Conservation (phyloP, 2,329 filamentous ascomycete species). For the Exophiala sideris region DNA sequence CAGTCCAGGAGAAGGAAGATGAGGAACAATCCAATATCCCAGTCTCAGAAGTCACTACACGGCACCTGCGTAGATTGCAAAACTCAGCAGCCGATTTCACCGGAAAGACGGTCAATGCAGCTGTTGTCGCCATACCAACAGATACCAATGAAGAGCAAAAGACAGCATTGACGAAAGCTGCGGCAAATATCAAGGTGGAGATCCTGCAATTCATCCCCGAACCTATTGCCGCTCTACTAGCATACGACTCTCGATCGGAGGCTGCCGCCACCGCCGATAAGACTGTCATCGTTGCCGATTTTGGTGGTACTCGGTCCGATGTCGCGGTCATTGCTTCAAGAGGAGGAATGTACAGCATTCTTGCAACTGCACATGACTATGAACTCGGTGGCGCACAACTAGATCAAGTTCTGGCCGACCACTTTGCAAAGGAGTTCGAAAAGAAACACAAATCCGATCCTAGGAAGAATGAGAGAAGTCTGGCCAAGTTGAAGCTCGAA, state of each 20-base stretch:
- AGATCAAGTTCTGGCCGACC: slow-evolving; percentile 87
- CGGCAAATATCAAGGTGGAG: slow-evolving; percentile 77
- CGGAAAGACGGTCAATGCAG: slow-evolving; percentile 89
- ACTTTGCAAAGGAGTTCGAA: slow-evolving; percentile 97
- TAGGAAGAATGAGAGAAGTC: slow-evolving; percentile 70
- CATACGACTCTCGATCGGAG: slow-evolving; percentile 84
- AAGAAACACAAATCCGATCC: slow-evolving; percentile 95
- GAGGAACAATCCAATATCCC: slow-evolving; percentile 66
- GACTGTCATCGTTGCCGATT: slow-evolving; percentile 83
- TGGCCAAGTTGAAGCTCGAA: slow-evolving; percentile 91
- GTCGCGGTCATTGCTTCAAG: slow-evolving; percentile 85
- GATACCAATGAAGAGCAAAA: slow-evolving; percentile 89
- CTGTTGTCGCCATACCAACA: slow-evolving; percentile 89
- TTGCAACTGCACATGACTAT: slow-evolving; percentile 93
- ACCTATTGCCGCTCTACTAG: slow-evolving; percentile 81
- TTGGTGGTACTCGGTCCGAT: slow-evolving; percentile 90
- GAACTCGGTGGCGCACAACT: slow-evolving; percentile 82
- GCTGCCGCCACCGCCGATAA: slow-evolving; percentile 76
- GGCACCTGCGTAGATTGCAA: slow-evolving; percentile 78
- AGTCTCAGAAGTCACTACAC: slow-evolving; percentile 76
- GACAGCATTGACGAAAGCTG: slow-evolving; percentile 71
- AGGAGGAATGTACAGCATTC: slow-evolving; percentile 92
- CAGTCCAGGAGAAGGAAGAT: slow-evolving; percentile 70
- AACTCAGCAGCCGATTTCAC: slow-evolving; percentile 85
- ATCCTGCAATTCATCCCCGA: slow-evolving; percentile 91